Percentiles rank a stretch among this genome's conserved stretches.
phyloP scores from a whole-genome alignment of 1,284 basidiomycete species.

The Ganoderma lucidum region DNA sequence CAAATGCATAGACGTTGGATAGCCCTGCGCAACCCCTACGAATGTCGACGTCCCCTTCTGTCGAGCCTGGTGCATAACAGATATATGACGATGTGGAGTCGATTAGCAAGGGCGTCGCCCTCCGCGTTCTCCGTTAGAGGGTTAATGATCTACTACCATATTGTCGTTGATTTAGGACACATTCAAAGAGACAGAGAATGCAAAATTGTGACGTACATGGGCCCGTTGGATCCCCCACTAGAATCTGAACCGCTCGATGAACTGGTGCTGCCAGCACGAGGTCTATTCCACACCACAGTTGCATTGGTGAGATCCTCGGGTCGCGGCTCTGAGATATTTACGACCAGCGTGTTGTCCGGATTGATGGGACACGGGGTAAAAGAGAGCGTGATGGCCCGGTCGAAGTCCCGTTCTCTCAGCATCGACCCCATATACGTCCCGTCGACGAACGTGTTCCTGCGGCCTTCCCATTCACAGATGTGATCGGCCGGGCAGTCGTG shows the following conservation, averaged over 20 bases:
- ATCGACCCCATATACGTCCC: background rate
- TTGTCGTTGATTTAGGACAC: background rate
- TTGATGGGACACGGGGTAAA: constrained; percentile 1
- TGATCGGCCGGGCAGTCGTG: background rate
- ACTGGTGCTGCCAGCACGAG: background rate
- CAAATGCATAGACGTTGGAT: background rate
- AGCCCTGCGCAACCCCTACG: background rate
- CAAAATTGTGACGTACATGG: background rate
- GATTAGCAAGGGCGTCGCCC: too few relatives aligned
- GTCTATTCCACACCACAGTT: background rate
- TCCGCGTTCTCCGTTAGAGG: background rate
- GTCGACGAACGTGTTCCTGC: background rate
- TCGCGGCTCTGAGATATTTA: background rate
- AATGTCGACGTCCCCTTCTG: too few relatives aligned
- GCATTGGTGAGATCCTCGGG: constrained; percentile 2
- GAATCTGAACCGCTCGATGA: background rate
- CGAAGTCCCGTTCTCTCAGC: background rate
- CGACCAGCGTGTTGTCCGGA: background rate
- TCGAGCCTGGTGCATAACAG: background rate
- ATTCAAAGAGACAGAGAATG: background rate
- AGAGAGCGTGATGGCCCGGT: background rate
- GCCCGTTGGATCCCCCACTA: background rate
- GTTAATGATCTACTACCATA: background rate
- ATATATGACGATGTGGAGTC: too few relatives aligned
- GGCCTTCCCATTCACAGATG: background rate